phyloP scores from a whole-genome alignment of 441 rosid species.

The Oxalis stricta region DNA sequence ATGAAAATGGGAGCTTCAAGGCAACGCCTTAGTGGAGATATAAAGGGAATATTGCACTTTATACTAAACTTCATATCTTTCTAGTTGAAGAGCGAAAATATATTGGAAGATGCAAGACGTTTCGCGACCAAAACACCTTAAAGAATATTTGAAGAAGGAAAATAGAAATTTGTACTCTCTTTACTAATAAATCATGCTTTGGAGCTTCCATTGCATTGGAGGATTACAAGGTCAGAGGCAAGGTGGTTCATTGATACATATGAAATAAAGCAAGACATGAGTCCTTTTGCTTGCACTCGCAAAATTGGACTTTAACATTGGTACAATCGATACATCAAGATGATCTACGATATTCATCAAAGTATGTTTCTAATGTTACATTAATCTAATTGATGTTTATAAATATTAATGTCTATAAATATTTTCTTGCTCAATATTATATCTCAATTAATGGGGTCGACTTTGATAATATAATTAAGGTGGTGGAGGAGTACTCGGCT shows the following conservation, averaged over 20 bases:
- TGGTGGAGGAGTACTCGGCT: slow-evolving; percentile 15
- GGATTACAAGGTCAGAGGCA: slow-evolving; percentile 17
- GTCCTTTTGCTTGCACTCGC: slow-evolving; percentile 18
- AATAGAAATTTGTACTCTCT: neutral
- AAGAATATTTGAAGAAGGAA: neutral
- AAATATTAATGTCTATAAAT: no score
- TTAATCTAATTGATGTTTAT: neutral
- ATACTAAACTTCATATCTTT: slow-evolving; percentile 1
- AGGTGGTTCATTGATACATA: slow-evolving; percentile 23
- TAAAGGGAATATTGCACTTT: neutral
- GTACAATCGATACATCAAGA: slow-evolving; percentile 20
- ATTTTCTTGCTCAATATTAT: neutral
- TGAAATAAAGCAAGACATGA: neutral
- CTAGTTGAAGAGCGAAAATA: slow-evolving; percentile 1
- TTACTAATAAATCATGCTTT: slow-evolving; percentile 13
- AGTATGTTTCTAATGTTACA: slow-evolving; percentile 7
- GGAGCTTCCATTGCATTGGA: slow-evolving; percentile 25
- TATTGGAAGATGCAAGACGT: neutral
- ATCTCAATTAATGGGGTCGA: neutral
- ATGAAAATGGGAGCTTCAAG: neutral
- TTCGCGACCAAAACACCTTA: neutral
- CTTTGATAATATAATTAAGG: neutral
- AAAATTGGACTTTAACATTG: slow-evolving; percentile 16
- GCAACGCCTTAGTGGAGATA: neutral
- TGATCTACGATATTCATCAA: slow-evolving; percentile 18